Base-by-base conservation (phyloP, 768 basidiomycete genomes). In the Phlebiopsis flavidoalba region DNA sequence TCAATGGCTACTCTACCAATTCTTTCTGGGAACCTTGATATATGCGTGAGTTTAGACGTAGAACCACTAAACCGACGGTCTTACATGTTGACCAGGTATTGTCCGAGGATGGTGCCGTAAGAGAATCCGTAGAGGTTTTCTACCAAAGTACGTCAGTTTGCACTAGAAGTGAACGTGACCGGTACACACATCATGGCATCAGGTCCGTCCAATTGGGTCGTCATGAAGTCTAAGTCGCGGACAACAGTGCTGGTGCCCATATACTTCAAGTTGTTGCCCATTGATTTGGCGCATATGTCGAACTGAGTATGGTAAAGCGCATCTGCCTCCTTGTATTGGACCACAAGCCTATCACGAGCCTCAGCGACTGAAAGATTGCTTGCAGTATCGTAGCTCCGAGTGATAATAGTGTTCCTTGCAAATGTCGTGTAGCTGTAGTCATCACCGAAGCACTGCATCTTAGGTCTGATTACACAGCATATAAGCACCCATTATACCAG, bases 1-100 rank as follows among this genome's bases (percentile, higher is more conserved):
- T 74, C 73, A 17, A 72, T 71, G 17, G 62, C 64, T 14, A 73
- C 65, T 5, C 69, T 62, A 0, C 73, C 72, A 17, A 73, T 61
- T 10, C 71, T 64, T 11, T 74, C 56, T 0, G 72, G 72, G 35
- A 73, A 65, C 71, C 72, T 73, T 7, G 21, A 2, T 17, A 40
- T 0, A 47, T 8, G 21, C 36, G 53, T 31, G 15, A 21, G 14
- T 21, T 15, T 15, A 2, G 15, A n/a, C n/a, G 1, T 17, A 26
- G 15, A 46, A 19, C 2, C 21, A 26, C 35, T 14, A 35, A 22
- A 31, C 26, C 40, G 22, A 12, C 8, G 35, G n/a, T 1, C 69
- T 54, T 36, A 72, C 72, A 74, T 72, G 45, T 73, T 73, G 1
- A 71, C 73, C 5, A 74, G 61, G 53, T 73, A 73, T 46, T 67